phyloP scores from a whole-genome alignment of 768 basidiomycete species.

The Russula dissimulans region DNA sequence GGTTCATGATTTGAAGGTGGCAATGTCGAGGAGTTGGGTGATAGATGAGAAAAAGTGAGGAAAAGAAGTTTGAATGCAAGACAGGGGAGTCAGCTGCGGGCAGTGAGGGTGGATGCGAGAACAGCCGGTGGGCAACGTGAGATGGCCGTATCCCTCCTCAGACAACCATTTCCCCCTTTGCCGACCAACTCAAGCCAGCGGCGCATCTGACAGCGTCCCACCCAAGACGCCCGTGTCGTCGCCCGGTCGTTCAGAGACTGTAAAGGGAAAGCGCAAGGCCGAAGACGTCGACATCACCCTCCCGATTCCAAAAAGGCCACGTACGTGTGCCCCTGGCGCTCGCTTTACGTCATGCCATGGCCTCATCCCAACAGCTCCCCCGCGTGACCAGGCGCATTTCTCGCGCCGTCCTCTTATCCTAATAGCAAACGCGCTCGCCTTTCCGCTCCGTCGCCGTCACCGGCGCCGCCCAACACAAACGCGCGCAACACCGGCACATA shows the following conservation, averaged over 20 bases:
- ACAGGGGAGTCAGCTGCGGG: no score
- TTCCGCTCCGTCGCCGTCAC: slow-evolving; percentile 33
- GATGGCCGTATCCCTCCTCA: no score
- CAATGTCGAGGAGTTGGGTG: no score
- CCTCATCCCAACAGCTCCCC: slow-evolving; percentile 20
- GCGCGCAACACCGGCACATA: slow-evolving; percentile 39
- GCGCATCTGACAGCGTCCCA: slow-evolving; percentile 24
- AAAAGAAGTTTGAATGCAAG: no score
- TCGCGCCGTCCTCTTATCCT: slow-evolving; percentile 64
- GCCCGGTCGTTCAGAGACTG: slow-evolving; percentile 26
- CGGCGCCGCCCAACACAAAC: slow-evolving; percentile 31
- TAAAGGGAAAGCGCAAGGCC: slow-evolving; percentile 62
- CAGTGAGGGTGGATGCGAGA: no score
- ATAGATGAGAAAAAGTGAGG: no score
- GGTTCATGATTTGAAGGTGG: no score
- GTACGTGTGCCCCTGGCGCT: slow-evolving; percentile 42
- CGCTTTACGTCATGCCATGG: slow-evolving; percentile 16
- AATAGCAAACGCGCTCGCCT: slow-evolving; percentile 57
- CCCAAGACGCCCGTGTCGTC: slow-evolving; percentile 13
- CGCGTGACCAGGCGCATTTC: slow-evolving; percentile 31
- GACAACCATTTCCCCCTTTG: no score
- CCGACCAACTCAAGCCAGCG: no score
- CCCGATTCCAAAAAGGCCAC: slow-evolving; percentile 55
- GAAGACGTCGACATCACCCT: no score
- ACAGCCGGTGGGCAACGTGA: no score